These are phyloP conservation scores for Penicillium coffeae DNA, from an alignment of 495 filamentous ascomycete species.

Conservation along the genomic window DNA sequence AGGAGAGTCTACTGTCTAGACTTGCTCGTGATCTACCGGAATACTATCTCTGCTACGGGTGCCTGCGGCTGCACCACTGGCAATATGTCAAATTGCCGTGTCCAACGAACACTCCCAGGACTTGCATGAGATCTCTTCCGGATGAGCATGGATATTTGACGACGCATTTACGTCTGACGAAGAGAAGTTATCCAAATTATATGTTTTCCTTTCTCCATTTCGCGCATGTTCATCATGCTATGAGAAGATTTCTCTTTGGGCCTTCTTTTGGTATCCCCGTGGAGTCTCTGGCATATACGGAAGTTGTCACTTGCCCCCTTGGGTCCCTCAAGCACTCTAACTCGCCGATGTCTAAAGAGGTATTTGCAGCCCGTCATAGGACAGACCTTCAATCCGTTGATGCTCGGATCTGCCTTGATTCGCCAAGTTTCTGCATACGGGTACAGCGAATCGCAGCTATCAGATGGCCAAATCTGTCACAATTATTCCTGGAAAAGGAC, in stretches of 20 bases:
- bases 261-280: conserved; percentile 5
- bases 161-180: not conserved
- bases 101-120: conserved; percentile 1
- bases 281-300: conserved; percentile 9
- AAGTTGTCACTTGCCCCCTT: not conserved
- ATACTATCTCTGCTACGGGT: conserved; percentile 6
- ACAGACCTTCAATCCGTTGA: conserved; percentile 3
- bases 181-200: not conserved
- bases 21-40: no score
- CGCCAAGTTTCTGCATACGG: conserved; percentile 2
- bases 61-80: conserved; percentile 5
- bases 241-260: conserved; percentile 5
- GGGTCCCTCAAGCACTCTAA: not conserved
- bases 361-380: not conserved
- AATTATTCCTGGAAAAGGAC: not conserved
- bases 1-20: no score
- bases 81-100: conserved; percentile 1
- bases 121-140: no score
- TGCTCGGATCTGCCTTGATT: conserved; percentile 1
- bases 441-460: conserved; percentile 3
- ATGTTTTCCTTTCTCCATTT: conserved; percentile 1
- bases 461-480: not conserved
- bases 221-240: conserved; percentile 8
- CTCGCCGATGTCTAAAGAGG: not conserved
- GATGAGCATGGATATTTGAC: no score